Evolutionary conservation across 768 basidiomycete genomes (phyloP).

Genomic region (Trametes cingulata): DNA sequence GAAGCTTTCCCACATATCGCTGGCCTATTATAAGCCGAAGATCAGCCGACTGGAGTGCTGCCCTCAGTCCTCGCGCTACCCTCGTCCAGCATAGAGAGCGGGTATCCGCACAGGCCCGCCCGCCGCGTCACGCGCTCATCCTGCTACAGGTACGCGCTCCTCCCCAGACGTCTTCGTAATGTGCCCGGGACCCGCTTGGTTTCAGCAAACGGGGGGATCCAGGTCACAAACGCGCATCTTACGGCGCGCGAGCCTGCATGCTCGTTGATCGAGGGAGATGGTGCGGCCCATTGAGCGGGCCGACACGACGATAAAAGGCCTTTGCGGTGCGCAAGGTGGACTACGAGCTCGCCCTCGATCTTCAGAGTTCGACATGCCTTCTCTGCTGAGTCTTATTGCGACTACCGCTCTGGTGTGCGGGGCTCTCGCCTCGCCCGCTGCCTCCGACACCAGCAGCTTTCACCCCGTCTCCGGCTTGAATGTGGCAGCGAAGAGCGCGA

Average conservation of each 20-base stretch:
- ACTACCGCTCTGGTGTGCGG: neutral
- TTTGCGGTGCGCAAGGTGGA: too few relatives aligned
- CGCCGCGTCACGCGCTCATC: slow-evolving; percentile 1
- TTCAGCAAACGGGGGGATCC: neutral
- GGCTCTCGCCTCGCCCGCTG: neutral
- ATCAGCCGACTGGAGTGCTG: slow-evolving; percentile 3
- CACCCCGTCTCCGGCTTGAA: slow-evolving; percentile 29
- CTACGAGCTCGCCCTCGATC: neutral
- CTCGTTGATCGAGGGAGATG: neutral
- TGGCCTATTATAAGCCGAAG: slow-evolving; percentile 10
- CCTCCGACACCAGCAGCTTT: neutral
- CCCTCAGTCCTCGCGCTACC: neutral
- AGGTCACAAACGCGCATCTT: neutral
- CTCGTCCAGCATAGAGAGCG: neutral
- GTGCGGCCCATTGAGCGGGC: slow-evolving; percentile 4
- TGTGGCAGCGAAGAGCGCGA: slow-evolving; percentile 37
- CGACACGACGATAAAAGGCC: neutral
- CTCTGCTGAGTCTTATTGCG: neutral
- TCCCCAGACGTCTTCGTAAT: neutral
- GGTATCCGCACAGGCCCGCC: neutral
- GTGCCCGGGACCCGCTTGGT: slow-evolving; percentile 2
- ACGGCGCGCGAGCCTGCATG: neutral
- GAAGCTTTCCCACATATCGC: slow-evolving; percentile 4
- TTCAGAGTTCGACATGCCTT: neutral
- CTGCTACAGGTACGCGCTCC: neutral